phyloP scores from a whole-genome alignment of 2,329 filamentous ascomycete species.

The Fusarium sp. region DNA sequence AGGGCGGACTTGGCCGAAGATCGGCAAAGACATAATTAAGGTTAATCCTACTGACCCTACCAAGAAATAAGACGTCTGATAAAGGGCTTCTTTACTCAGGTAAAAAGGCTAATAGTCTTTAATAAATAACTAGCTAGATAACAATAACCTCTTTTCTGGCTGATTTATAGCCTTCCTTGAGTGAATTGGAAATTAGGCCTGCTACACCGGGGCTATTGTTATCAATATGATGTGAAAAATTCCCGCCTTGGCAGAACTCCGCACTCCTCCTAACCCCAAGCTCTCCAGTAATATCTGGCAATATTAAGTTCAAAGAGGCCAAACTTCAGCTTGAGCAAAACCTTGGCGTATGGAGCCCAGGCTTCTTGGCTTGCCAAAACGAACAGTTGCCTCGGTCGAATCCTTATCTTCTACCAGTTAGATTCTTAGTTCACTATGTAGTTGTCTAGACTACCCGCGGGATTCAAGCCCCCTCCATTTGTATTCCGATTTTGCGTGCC shows the following conservation, averaged over 20 bases:
- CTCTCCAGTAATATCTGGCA: background rate
- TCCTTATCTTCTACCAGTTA: too few relatives aligned
- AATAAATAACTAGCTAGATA: too few relatives aligned
- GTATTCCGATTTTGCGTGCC: background rate
- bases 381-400: too few relatives aligned
- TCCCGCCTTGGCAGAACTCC: background rate
- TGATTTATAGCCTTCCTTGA: too few relatives aligned
- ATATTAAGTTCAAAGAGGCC: background rate
- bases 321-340: background rate
- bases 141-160: too few relatives aligned
- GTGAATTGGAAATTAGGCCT: too few relatives aligned
- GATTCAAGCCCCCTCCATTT: background rate
- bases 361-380: background rate
- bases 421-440: too few relatives aligned
- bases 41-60: too few relatives aligned
- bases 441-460: slow-evolving; percentile 11
- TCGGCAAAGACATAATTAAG: background rate
- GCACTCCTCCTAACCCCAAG: background rate
- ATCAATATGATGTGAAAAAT: background rate
- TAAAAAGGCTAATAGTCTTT: too few relatives aligned
- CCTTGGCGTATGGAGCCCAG: slow-evolving; percentile 3
- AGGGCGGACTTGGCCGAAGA: background rate
- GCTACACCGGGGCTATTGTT: too few relatives aligned
- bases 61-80: too few relatives aligned
- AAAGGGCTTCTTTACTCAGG: too few relatives aligned